Evolutionary conservation across 768 basidiomycete species (phyloP).

Genomic region (Agrocybe praecox): DNA sequence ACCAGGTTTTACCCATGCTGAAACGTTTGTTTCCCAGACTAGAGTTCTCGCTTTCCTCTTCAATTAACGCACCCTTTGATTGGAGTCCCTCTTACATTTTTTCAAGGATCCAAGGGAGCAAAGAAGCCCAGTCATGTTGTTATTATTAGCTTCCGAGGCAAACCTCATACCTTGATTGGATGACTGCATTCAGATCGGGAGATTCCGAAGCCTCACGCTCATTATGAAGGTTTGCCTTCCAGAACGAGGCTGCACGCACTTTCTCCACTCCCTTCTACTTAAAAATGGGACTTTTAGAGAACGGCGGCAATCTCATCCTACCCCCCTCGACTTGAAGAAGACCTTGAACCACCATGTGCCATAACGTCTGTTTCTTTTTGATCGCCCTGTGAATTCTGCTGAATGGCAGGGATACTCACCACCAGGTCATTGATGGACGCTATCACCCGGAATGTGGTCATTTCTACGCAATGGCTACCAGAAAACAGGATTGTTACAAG

Average conservation of each 20-base stretch:
- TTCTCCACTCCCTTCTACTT: conserved; percentile 23
- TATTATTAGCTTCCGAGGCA: conserved; percentile 17
- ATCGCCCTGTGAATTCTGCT: not conserved
- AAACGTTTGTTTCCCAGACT: conserved; percentile 7
- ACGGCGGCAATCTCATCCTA: conserved; percentile 19
- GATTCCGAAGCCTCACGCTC: conserved; percentile 44
- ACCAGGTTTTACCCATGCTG: conserved; percentile 7
- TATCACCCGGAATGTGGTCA: conserved; percentile 71
- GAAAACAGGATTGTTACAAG: conserved; percentile 64
- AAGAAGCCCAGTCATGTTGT: not conserved
- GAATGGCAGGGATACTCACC: conserved; percentile 7
- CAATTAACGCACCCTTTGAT: not conserved
- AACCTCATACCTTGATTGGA: conserved; percentile 22
- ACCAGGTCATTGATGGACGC: conserved; percentile 79
- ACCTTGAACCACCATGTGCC: conserved; percentile 55
- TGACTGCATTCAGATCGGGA: conserved; percentile 25
- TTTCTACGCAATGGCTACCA: conserved; percentile 73
- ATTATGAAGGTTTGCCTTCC: conserved; percentile 27
- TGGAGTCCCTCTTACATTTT: not conserved
- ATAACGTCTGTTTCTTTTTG: conserved; percentile 55
- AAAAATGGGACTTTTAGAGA: conserved; percentile 22
- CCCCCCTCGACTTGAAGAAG: conserved; percentile 19
- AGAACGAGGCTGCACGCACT: conserved; percentile 47
- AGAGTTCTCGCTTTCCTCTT: not conserved
- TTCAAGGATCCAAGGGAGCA: not conserved